phyloP scores from a whole-genome alignment of 331 rosid species.

The Pyracantha coccinea region DNA sequence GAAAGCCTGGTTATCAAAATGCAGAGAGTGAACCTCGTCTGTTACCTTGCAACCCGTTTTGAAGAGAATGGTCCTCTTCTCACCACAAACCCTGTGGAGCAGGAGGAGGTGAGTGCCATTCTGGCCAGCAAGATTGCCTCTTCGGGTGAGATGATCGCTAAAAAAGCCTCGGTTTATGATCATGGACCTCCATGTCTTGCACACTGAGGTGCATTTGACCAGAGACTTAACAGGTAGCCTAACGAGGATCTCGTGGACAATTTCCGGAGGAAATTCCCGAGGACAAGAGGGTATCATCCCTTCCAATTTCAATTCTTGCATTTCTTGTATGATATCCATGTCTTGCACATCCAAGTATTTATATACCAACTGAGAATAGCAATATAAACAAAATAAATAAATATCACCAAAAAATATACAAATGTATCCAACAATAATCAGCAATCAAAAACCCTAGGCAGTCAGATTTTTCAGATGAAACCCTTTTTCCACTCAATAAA shows the following conservation, averaged over 20 bases:
- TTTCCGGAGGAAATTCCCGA: constrained; percentile 8
- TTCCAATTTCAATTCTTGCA: not conserved
- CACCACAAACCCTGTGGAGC: not conserved
- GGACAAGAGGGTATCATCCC: not conserved
- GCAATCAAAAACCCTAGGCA: not conserved
- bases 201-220: constrained; percentile 12
- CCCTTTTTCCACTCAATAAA: not conserved
- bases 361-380: not conserved
- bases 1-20: not conserved
- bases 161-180: constrained; percentile 16
- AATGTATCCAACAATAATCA: not conserved
- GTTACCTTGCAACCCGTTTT: not conserved
- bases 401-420: not conserved
- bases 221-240: constrained; percentile 11
- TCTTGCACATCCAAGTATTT: not conserved
- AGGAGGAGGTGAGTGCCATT: not conserved
- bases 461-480: not conserved
- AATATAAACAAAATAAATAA: not conserved
- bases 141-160: constrained; percentile 2
- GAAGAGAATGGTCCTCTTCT: not conserved
- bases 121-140: not conserved
- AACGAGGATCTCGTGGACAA: constrained; percentile 8
- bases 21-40: not conserved
- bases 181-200: constrained; percentile 21
- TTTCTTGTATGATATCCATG: not conserved